Evolutionary conservation across 2,329 filamentous ascomycete species (phyloP), one percentile per base, ranked within the genome.

Genomic region (Aspergillus arachidicola): DNA sequence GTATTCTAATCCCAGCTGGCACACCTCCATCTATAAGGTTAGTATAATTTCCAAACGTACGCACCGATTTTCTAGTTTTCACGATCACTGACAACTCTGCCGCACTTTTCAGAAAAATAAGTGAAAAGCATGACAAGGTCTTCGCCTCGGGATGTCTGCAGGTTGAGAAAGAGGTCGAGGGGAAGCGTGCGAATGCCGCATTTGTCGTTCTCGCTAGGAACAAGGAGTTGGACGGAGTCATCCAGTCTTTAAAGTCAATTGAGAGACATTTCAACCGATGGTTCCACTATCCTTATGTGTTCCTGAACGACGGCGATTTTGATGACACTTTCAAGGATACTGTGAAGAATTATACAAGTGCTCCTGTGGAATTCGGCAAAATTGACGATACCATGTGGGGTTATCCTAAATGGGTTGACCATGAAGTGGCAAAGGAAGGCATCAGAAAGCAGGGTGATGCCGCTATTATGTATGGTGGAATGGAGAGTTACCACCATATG

Each of bases 401-500:
- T 23, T 98, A 91, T 77, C 95, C 95, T 6, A 93, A 97, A 72
- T 99, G 95, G 95, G 91, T 95, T 58, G 94, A 99, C 76, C 87
- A 89, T 70, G 94, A 95, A 77, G 92, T 97, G 59, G 94, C 94
- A 68, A 93, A 94, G 80, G 95, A 99, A 79, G 94, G 94, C 64
- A 96, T 99, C 74, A 89, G 92, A 59, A 97, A 97, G 82, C 95
- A 99, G 79, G 95, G 95, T 68, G 95, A 99, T 78, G 89, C 90
- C 57, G 95, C 95, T 54, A 96, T 99, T 83, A 99, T 99, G 95
- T 99, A 98, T 77, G 95, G 95, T 77, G 95, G 95, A 54, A 90
- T 99, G 85, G 95, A 98, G 79, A 97, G 94, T 80, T 99, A 99
- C 76, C 95, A 99, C 75, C 91, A 96, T 80, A 99, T 99, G 95